Percentiles rank a stretch among this genome's conserved stretches.
phyloP scores from a whole-genome alignment of 176 grass and related monocot genomes.

The Avena sativa region DNA sequence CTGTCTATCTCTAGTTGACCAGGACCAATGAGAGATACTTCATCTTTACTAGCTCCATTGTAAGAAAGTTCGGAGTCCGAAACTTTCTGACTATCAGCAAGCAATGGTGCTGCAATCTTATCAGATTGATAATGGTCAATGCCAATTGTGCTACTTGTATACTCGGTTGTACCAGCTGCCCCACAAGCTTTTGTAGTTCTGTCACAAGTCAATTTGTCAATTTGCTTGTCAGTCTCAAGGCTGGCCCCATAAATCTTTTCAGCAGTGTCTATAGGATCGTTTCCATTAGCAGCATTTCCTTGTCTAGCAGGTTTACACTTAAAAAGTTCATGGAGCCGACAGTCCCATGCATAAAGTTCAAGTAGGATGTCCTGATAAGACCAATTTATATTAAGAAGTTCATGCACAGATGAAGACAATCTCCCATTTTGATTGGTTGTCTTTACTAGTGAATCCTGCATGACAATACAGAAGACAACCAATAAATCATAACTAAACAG shows the following conservation, averaged over 20 bases:
- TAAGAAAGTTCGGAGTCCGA: slow-evolving; percentile 35
- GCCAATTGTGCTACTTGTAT: slow-evolving; percentile 21
- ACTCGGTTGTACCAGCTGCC: slow-evolving; percentile 2
- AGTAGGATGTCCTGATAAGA: slow-evolving; percentile 86
- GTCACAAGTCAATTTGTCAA: slow-evolving; percentile 17
- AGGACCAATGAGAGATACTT: slow-evolving; percentile 43
- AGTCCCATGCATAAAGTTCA: slow-evolving; percentile 86
- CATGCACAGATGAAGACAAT: slow-evolving; percentile 45
- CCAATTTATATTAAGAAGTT: slow-evolving; percentile 81
- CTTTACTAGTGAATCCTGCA: slow-evolving; percentile 62
- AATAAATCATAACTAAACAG: slow-evolving; percentile 44
- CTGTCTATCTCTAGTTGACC: slow-evolving; percentile 41
- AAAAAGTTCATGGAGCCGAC: slow-evolving; percentile 74
- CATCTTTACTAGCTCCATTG: slow-evolving; percentile 37
- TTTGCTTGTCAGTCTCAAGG: slow-evolving; percentile 37
- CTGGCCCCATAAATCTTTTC: slow-evolving; percentile 28
- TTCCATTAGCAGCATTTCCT: slow-evolving; percentile 47
- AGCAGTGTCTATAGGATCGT: slow-evolving; percentile 30
- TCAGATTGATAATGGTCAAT: slow-evolving; percentile 34
- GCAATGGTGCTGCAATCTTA: slow-evolving; percentile 38
- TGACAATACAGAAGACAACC: slow-evolving; percentile 26
- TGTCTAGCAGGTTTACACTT: slow-evolving; percentile 45
- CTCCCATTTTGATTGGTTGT: slow-evolving; percentile 52
- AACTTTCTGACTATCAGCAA: slow-evolving; percentile 37
- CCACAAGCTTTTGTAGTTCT: slow-evolving; percentile 1